Percentiles rank a stretch among this genome's conserved stretches.
These are phyloP conservation scores for Phaeotremella skinneri DNA, from an alignment of 768 basidiomycete species.

Conservation along the genomic window DNA sequence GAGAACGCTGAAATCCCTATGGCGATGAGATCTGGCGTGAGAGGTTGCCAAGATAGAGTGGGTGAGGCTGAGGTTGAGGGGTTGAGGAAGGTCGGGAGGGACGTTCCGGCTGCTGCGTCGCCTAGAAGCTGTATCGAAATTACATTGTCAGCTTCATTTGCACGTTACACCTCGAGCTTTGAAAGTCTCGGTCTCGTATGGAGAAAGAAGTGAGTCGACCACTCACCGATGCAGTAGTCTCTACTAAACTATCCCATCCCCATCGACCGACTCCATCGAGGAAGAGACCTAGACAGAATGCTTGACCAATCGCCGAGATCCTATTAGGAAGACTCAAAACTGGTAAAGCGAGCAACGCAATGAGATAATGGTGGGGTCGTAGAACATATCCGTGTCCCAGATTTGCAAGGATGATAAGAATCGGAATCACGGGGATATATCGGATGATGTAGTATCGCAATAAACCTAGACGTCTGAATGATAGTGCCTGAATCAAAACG, in stretches of 20 bases:
- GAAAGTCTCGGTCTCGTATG: background rate
- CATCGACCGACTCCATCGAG: constrained; percentile 44
- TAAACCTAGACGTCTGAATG: constrained; percentile 30
- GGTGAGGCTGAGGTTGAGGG: constrained; percentile 9
- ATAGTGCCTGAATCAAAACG: constrained; percentile 32
- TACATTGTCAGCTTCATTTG: background rate
- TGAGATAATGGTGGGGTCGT: constrained; percentile 40
- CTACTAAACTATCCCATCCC: constrained; percentile 41
- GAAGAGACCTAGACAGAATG: constrained; percentile 38
- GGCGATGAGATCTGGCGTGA: background rate
- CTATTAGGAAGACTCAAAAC: constrained; percentile 37
- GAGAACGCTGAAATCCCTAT: constrained; percentile 27
- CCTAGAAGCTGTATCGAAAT: constrained; percentile 19
- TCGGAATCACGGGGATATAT: constrained; percentile 32
- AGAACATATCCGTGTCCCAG: constrained; percentile 32
- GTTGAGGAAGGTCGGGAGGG: constrained; percentile 25
- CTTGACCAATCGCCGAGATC: constrained; percentile 33
- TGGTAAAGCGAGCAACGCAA: constrained; percentile 34
- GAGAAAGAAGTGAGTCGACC: background rate
- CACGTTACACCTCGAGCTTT: background rate
- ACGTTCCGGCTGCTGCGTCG: constrained; percentile 17
- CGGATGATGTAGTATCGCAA: constrained; percentile 35
- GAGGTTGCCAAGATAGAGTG: constrained; percentile 10
- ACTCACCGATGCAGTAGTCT: constrained; percentile 33
- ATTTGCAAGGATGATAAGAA: constrained; percentile 34